These are phyloP conservation scores for Globisporangium sylvaticum DNA, from an alignment of 352 stramenopile genomes.

Conservation along the genomic window DNA sequence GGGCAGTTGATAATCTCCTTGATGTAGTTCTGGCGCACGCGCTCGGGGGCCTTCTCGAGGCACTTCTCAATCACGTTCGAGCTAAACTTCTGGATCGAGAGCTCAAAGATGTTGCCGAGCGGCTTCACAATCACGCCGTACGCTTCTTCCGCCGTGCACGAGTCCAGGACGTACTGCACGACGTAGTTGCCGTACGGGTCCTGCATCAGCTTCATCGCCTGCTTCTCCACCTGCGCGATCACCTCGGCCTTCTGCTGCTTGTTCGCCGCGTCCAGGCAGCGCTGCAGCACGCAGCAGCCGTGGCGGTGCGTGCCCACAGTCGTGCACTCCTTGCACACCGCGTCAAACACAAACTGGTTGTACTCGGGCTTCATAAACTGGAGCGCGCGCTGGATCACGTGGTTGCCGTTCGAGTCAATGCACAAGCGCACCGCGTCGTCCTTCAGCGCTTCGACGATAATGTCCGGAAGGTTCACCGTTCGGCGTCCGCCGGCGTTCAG, in stretches of 20 bases:
- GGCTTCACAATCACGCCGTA: slow-evolving; percentile 80
- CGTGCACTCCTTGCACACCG: slow-evolving; percentile 93
- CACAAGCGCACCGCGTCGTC: slow-evolving; percentile 93
- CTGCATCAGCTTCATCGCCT: slow-evolving; percentile 95
- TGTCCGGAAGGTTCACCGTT: slow-evolving; percentile 68
- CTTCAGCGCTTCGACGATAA: slow-evolving; percentile 93
- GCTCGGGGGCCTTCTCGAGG: slow-evolving; percentile 89
- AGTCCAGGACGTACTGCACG: slow-evolving; percentile 90
- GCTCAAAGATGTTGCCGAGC: slow-evolving; percentile 90
- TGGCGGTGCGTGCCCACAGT: slow-evolving; percentile 96
- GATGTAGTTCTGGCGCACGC: slow-evolving; percentile 71
- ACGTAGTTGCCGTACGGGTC: slow-evolving; percentile 92
- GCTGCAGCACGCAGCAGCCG: slow-evolving; percentile 96
- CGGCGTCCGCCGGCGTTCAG: slow-evolving; percentile 14
- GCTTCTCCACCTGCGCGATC: slow-evolving; percentile 93
- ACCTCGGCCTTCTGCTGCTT: slow-evolving; percentile 86
- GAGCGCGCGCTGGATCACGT: slow-evolving; percentile 96
- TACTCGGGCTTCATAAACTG: slow-evolving; percentile 93
- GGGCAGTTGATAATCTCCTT: slow-evolving; percentile 69
- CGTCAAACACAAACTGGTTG: slow-evolving; percentile 97
- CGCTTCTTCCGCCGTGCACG: slow-evolving; percentile 79
- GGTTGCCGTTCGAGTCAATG: slow-evolving; percentile 97
- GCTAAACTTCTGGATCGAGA: slow-evolving; percentile 98
- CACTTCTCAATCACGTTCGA: slow-evolving; percentile 99
- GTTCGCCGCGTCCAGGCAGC: slow-evolving; percentile 92